Conservation (phyloP, 306 rosid species). For the Quercus wislizeni region DNA sequence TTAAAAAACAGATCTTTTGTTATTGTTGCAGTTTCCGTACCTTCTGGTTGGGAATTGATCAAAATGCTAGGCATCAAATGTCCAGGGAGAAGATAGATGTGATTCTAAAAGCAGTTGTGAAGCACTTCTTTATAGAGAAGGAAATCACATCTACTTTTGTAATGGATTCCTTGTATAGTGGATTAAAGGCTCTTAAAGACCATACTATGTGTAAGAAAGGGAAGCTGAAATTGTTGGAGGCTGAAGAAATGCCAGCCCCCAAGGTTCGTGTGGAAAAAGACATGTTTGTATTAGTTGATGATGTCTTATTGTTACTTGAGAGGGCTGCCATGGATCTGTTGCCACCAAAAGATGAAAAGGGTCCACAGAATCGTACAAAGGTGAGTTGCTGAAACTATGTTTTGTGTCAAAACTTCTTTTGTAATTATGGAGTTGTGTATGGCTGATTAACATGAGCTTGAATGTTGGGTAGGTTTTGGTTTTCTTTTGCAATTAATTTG, state of each 20-base stretch:
- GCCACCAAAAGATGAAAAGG: conserved; percentile 98
- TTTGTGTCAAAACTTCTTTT: neutral
- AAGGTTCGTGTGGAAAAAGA: conserved; percentile 82
- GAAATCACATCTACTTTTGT: conserved; percentile 97
- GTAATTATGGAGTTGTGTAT: neutral
- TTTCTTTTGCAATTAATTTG: no score
- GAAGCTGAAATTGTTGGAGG: conserved; percentile 57
- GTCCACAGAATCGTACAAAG: conserved; percentile 98
- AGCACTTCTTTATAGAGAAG: conserved; percentile 92
- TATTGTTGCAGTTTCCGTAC: conserved; percentile 63
- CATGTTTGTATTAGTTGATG: conserved; percentile 86
- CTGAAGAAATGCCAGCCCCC: conserved; percentile 85
- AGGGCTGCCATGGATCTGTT: conserved; percentile 95
- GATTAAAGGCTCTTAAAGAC: conserved; percentile 93
- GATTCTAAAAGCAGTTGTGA: conserved; percentile 86
- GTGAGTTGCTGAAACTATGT: conserved; percentile 38
- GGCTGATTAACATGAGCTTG: no score
- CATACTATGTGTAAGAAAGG: conserved; percentile 64
- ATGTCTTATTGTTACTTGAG: conserved; percentile 77
- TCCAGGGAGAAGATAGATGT: conserved; percentile 85
- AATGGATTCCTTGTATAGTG: conserved; percentile 97
- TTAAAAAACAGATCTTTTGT: conserved; percentile 19
- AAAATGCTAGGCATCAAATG: conserved; percentile 77
- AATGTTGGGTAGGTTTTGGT: no score
- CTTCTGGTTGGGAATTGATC: conserved; percentile 95